A percentile compares a stretch with the other conserved stretches of the same genome.
Conservation (phyloP, 139 green algal genomes). For the Astrephomene gubernaculifera region DNA sequence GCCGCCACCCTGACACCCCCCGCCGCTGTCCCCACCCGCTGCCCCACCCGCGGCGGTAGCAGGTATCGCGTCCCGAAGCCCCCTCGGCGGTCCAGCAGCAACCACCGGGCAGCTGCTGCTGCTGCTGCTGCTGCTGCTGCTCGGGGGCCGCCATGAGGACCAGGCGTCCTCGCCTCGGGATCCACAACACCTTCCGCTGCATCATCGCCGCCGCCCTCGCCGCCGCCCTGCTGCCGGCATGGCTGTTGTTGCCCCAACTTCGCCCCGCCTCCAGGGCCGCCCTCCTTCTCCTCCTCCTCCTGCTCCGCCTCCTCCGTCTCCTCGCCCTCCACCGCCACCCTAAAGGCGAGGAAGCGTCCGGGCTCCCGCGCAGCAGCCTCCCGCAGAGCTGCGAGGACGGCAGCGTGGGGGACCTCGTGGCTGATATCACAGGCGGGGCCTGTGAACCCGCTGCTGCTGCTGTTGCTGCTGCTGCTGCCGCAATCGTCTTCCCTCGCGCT, state of each 20-base stretch:
- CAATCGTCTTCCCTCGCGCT: no score
- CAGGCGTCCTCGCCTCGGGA: no score
- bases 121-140: neutral
- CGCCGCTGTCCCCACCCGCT: neutral
- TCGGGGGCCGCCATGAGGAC: no score
- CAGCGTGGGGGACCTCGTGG: neutral
- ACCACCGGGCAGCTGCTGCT: neutral
- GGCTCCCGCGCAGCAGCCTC: neutral
- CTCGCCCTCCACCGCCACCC: neutral
- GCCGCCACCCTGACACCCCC: neutral
- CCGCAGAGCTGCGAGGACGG: neutral
- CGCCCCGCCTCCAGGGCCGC: neutral
- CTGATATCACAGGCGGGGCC: neutral
- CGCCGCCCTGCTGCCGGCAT: neutral
- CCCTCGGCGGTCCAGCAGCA: neutral
- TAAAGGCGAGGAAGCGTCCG: slow-evolving; percentile 11
- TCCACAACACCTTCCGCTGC: neutral
- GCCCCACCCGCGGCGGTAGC: slow-evolving; percentile 1
- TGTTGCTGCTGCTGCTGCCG: no score
- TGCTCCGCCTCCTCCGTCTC: neutral
- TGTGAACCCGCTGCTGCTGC: no score
- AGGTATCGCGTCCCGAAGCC: slow-evolving; percentile 24
- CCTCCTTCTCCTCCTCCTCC: neutral
- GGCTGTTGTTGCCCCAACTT: neutral
- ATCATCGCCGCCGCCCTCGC: neutral